A percentile compares a stretch with the other conserved stretches of the same genome.
Conservation (phyloP, 2,329 filamentous ascomycete species). For the Colletotrichum sp. region DNA sequence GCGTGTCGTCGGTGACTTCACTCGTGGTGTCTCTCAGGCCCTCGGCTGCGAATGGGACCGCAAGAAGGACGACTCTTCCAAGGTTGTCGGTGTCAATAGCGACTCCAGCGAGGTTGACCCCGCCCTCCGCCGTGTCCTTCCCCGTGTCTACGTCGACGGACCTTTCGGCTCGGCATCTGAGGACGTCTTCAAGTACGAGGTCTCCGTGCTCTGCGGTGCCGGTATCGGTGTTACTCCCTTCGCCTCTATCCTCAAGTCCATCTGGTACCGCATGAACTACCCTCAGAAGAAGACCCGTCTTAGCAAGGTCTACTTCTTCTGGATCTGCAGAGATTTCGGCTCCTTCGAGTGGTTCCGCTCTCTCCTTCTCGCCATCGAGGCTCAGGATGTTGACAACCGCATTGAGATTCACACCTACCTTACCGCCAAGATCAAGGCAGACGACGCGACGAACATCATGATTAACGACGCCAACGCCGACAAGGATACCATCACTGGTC, state of each 20-base stretch:
- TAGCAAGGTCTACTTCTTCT: conserved; percentile 91
- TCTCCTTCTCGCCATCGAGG: conserved; percentile 82
- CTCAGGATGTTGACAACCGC: conserved; percentile 80
- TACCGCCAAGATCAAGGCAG: conserved; percentile 84
- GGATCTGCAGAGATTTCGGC: conserved; percentile 87
- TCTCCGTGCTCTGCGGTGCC: conserved; percentile 78
- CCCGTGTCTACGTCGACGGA: conserved; percentile 82
- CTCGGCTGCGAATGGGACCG: conserved; percentile 78
- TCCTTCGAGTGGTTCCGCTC: conserved; percentile 92
- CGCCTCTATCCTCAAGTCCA: conserved; percentile 86
- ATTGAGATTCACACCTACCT: conserved; percentile 93
- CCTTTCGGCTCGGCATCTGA: conserved; percentile 87
- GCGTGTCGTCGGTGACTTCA: conserved; percentile 84
- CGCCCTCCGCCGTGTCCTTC: conserved; percentile 74
- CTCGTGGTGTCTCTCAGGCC: conserved; percentile 69
- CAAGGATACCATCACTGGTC: conserved; percentile 83
- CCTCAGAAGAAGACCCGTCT: conserved; percentile 79
- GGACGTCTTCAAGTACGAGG: conserved; percentile 89
- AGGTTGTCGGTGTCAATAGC: conserved; percentile 72
- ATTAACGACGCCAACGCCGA: conserved; percentile 88
- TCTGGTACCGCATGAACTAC: conserved; percentile 94
- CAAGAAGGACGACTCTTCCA: conserved; percentile 62
- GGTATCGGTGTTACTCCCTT: conserved; percentile 89
- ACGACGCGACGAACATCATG: conserved; percentile 91
- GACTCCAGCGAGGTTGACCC: conserved; percentile 68